Percentiles rank a stretch among this genome's conserved stretches.
phyloP scores from a whole-genome alignment of 2,329 filamentous ascomycete genomes.

The Beauveria sp. region DNA sequence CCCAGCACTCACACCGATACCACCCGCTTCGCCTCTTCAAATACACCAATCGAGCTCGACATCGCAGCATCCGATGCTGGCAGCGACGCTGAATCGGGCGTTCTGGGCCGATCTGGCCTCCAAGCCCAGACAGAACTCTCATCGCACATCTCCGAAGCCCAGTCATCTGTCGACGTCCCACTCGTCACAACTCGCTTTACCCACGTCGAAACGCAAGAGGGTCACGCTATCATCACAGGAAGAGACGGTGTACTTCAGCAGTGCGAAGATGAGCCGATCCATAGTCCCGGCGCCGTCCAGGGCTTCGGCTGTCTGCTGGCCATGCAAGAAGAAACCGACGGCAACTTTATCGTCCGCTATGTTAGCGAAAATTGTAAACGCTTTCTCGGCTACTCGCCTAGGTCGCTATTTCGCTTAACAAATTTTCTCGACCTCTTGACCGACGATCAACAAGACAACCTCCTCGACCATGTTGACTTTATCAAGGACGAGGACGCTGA shows the following conservation, averaged over 20 bases:
- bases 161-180: conserved; percentile 28
- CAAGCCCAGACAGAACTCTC: conserved; percentile 11
- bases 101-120: conserved; percentile 4
- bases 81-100: conserved; percentile 22
- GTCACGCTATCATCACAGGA: conserved; percentile 77
- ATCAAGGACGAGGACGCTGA: conserved; percentile 77
- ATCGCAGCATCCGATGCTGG: conserved; percentile 25
- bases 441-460: conserved; percentile 75
- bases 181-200: conserved; percentile 69
- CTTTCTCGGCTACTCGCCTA: conserved; percentile 70
- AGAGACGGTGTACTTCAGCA: conserved; percentile 65
- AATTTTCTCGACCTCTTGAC: conserved; percentile 79
- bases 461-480: conserved; percentile 82
- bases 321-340: conserved; percentile 61
- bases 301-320: conserved; percentile 72
- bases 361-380: conserved; percentile 74
- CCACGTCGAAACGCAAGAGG: conserved; percentile 67
- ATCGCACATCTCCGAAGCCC: conserved; percentile 16
- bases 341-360: conserved; percentile 61
- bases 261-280: conserved; percentile 88
- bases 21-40: conserved; percentile 27
- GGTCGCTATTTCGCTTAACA: conserved; percentile 63
- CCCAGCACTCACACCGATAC: conserved; percentile 40
- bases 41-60: conserved; percentile 26
- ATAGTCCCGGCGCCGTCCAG: conserved; percentile 76